A percentile compares a stretch with the other conserved stretches of the same genome.
Conservation (phyloP, 345 rosid species). For the Rhizophora apiculata region DNA sequence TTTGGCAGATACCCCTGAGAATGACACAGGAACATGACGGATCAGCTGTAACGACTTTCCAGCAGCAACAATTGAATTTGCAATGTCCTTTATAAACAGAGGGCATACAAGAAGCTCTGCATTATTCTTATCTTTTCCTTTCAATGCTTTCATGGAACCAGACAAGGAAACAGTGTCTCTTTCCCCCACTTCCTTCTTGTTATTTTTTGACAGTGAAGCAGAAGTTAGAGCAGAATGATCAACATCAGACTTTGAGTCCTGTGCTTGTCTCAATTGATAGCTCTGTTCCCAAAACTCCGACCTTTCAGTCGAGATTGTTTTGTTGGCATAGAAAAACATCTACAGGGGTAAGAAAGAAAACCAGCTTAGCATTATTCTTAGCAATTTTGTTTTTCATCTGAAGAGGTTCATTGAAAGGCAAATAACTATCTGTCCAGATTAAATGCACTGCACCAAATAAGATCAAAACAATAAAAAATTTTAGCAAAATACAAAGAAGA, state of each 20-base stretch:
- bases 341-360: conserved; percentile 26
- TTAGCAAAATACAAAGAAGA: not conserved
- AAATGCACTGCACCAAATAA: not conserved
- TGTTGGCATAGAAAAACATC: conserved; percentile 81
- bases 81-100: conserved; percentile 65
- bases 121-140: conserved; percentile 51
- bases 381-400: not conserved
- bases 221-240: conserved; percentile 22
- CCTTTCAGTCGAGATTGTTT: conserved; percentile 58
- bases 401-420: not conserved
- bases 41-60: conserved; percentile 96
- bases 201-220: conserved; percentile 25
- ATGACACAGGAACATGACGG: conserved; percentile 53
- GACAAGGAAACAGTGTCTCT: conserved; percentile 39
- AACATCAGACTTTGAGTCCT: conserved; percentile 35
- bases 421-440: not conserved
- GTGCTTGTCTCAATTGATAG: conserved; percentile 53
- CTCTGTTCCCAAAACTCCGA: conserved; percentile 96
- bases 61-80: conserved; percentile 81
- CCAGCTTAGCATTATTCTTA: not conserved
- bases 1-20: conserved; percentile 31
- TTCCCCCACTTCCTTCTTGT: conserved; percentile 45
- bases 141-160: conserved; percentile 44
- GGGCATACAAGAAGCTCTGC: conserved; percentile 57
- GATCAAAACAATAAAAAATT: not conserved